Percentiles rank a stretch among this genome's conserved stretches.
Evolutionary conservation across 2,329 filamentous ascomycete species (phyloP).

Genomic region (Ophiostoma sp.): DNA sequence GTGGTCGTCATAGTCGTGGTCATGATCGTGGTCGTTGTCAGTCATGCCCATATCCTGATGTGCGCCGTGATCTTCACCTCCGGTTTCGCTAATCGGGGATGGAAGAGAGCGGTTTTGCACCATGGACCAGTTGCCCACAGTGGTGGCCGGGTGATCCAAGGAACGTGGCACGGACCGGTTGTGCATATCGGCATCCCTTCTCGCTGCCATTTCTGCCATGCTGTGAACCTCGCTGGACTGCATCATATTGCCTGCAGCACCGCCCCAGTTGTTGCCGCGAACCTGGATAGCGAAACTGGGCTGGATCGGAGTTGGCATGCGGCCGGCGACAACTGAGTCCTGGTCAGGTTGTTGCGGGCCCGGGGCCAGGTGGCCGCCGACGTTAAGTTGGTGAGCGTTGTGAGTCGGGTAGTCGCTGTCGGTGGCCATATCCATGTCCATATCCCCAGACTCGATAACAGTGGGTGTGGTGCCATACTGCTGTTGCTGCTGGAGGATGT

Average conservation of each 20-base stretch:
- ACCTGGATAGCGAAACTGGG: slow-evolving; percentile 53
- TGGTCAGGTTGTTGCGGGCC: slow-evolving; percentile 34
- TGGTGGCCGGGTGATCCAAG: slow-evolving; percentile 35
- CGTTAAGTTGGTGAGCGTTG: background rate
- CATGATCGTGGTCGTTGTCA: slow-evolving; percentile 14
- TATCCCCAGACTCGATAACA: slow-evolving; percentile 32
- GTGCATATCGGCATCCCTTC: background rate
- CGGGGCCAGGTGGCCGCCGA: slow-evolving; percentile 31
- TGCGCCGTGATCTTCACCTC: slow-evolving; percentile 40
- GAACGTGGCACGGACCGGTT: slow-evolving; percentile 47
- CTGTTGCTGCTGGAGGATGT: slow-evolving; percentile 12
- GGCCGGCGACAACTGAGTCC: slow-evolving; percentile 38
- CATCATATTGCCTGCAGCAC: slow-evolving; percentile 35
- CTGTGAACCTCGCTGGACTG: slow-evolving; percentile 19
- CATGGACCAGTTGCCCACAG: slow-evolving; percentile 46
- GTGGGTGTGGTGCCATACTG: slow-evolving; percentile 28
- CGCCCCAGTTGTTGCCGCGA: slow-evolving; percentile 47
- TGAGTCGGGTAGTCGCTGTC: slow-evolving; percentile 31
- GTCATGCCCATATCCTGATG: slow-evolving; percentile 28
- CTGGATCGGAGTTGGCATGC: slow-evolving; percentile 57
- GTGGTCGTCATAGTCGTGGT: slow-evolving; percentile 12
- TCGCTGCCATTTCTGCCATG: slow-evolving; percentile 2
- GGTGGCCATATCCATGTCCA: slow-evolving; percentile 50
- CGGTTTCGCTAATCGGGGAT: slow-evolving; percentile 55
- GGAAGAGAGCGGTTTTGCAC: slow-evolving; percentile 51